Evolutionary conservation across 495 filamentous ascomycete species (phyloP), one percentile per base, ranked within the genome.

Genomic region (Talaromyces adpressus): DNA sequence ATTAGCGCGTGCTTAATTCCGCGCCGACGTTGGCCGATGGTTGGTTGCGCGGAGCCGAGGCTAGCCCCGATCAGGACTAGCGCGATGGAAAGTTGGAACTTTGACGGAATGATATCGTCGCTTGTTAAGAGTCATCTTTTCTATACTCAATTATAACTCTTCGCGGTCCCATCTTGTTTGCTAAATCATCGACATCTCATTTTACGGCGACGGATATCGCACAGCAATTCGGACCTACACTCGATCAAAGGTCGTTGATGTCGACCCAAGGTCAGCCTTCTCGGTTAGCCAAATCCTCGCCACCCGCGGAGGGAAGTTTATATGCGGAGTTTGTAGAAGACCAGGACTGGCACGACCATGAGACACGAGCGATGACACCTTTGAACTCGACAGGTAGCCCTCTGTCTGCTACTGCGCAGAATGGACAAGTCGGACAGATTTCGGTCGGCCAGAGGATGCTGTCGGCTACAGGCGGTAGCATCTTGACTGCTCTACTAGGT

Each of bases 401-500:
- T 14, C 23, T 57, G 62, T 32, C 62, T 41, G 32, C 54, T 12
- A 11, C 22, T 22, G 29, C 12, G 5, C 11, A 54, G 30, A 27
- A 34, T 18, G 25, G 29, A n/a, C 36, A 59, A 20, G 18, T 23
- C 12, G 62, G 9, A 47, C 41, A 92, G 64, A 90, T 92, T 62
- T 90, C 93, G 1, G 80, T 91, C 16, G 71, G 77, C 8, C 95
- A 98, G 76, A 92, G 91, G 76, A 98, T 98, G 95, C 71, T 94
- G 34, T 96, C 93, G 63, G 94, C 94, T 7, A 91, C 92, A 18
- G 88, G 87, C 9, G 94, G 94, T 22, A 97, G 92, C 70, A 76
- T 98, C 64, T 75, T 98, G 59, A 98, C 94, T 9, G 91, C 90
- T 30, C 76, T 98, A 12, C 81, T 98, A 59, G 93, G 93, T 97